Conservation (phyloP, 805 yeast genomes). For the Saccharomycopsis amapae region DNA sequence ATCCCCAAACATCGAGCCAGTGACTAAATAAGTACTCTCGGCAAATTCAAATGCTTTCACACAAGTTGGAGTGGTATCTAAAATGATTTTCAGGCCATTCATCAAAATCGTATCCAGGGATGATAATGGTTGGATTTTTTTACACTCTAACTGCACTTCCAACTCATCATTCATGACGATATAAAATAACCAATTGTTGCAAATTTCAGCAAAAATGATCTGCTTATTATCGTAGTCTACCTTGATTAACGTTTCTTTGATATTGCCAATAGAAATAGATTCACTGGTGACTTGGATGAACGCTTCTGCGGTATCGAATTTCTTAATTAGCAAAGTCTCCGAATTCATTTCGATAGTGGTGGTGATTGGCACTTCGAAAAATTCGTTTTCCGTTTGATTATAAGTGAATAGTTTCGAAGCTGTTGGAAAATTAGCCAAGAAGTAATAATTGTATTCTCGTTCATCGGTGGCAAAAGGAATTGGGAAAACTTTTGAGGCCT, state of each 20-base stretch:
- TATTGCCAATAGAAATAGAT: not conserved
- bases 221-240: too few species aligned
- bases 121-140: too few species aligned
- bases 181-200: too few species aligned
- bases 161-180: too few species aligned
- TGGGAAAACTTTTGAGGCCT: slow-evolving; percentile 6
- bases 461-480: not conserved
- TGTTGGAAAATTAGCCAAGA: not conserved
- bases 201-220: too few species aligned
- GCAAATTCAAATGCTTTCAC: not conserved
- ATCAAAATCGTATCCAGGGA: not conserved
- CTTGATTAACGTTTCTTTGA: too few species aligned
- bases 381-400: not conserved
- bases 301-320: not conserved
- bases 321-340: not conserved
- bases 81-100: too few species aligned
- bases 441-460: slow-evolving; percentile 1
- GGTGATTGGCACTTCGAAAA: slow-evolving; percentile 2
- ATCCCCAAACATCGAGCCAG: not conserved
- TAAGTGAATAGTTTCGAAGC: not conserved
- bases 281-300: not conserved
- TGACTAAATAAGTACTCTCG: not conserved
- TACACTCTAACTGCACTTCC: too few species aligned
- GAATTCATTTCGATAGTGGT: not conserved
- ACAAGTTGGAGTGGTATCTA: not conserved